phyloP scores from a whole-genome alignment of 495 filamentous ascomycete genomes.

The Cercophora sp. region DNA sequence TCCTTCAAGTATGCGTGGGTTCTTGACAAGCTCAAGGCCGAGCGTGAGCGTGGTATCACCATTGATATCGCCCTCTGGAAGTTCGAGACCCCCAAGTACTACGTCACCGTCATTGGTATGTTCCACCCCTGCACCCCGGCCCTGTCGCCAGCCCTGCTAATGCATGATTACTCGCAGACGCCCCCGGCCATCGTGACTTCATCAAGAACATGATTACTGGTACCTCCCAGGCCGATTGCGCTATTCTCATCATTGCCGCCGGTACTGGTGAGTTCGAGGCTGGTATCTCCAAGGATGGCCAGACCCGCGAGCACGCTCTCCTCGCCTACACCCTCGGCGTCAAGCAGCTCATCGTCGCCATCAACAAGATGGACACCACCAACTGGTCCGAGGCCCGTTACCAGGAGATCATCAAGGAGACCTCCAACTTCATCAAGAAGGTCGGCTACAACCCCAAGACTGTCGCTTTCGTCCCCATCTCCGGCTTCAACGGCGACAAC shows the following conservation, averaged over 20 bases:
- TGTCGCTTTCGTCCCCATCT: conserved; percentile 99
- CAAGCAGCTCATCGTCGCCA: conserved; percentile 99
- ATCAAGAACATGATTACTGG: conserved; percentile 99
- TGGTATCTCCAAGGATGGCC: conserved; percentile 99
- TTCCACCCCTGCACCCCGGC: conserved; percentile 10
- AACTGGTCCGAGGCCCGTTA: conserved; percentile 95
- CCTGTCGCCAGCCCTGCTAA: conserved; percentile 7
- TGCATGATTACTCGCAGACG: conserved; percentile 54
- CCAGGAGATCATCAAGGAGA: conserved; percentile 99
- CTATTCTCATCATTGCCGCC: conserved; percentile 99
- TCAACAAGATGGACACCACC: conserved; percentile 99
- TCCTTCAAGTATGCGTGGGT: conserved; percentile 99
- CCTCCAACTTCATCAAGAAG: conserved; percentile 99
- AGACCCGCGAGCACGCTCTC: conserved; percentile 99
- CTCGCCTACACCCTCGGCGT: conserved; percentile 99
- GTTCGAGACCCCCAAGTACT: conserved; percentile 99
- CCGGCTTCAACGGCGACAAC: conserved; percentile 99
- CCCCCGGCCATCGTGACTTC: conserved; percentile 99
- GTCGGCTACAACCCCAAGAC: conserved; percentile 99
- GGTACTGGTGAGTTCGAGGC: conserved; percentile 99
- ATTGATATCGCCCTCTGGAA: conserved; percentile 99
- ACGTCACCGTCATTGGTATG: conserved; percentile 97
- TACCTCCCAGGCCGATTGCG: conserved; percentile 99
- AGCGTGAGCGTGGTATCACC: conserved; percentile 99
- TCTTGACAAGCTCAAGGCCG: conserved; percentile 99